Evolutionary conservation across 805 yeast genomes (phyloP).

Genomic region (Lipomyces sp.): DNA sequence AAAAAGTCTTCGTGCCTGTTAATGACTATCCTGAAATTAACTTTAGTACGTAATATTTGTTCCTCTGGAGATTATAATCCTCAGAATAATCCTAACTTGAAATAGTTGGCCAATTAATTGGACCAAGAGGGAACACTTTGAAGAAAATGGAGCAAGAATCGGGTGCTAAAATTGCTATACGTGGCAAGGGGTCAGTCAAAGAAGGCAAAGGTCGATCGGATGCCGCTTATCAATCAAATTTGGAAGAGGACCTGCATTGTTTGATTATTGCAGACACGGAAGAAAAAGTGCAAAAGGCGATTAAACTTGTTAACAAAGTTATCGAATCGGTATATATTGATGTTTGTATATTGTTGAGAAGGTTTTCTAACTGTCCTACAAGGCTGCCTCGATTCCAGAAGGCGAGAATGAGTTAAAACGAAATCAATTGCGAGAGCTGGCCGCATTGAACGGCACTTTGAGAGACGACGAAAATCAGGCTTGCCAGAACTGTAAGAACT

Average conservation of each 20-base stretch:
- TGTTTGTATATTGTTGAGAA: neutral
- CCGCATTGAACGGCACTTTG: slow-evolving; percentile 90
- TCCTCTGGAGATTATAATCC: neutral
- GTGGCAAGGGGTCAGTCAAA: slow-evolving; percentile 96
- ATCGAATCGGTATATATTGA: slow-evolving; percentile 56
- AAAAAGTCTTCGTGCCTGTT: slow-evolving; percentile 83
- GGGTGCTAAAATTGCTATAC: slow-evolving; percentile 85
- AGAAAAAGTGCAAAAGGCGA: slow-evolving; percentile 75
- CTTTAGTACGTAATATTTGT: slow-evolving; percentile 49
- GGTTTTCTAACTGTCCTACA: neutral
- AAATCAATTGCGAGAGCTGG: slow-evolving; percentile 88
- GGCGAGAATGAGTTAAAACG: slow-evolving; percentile 92
- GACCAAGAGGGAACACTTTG: slow-evolving; percentile 94
- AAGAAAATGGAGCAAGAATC: slow-evolving; percentile 78
- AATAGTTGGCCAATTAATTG: slow-evolving; percentile 77
- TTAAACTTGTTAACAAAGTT: slow-evolving; percentile 71
- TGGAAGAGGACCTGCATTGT: slow-evolving; percentile 88
- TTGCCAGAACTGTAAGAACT: slow-evolving; percentile 57
- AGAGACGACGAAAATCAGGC: slow-evolving; percentile 74
- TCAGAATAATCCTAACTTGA: neutral
- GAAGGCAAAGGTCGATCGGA: slow-evolving; percentile 73
- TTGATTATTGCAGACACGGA: slow-evolving; percentile 81
- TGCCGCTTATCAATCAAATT: slow-evolving; percentile 54
- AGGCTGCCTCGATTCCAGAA: slow-evolving; percentile 84
- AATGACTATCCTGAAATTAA: slow-evolving; percentile 88